Base-by-base conservation (phyloP, 2,329 filamentous ascomycete genomes). In the Aspergillus tamarii region DNA sequence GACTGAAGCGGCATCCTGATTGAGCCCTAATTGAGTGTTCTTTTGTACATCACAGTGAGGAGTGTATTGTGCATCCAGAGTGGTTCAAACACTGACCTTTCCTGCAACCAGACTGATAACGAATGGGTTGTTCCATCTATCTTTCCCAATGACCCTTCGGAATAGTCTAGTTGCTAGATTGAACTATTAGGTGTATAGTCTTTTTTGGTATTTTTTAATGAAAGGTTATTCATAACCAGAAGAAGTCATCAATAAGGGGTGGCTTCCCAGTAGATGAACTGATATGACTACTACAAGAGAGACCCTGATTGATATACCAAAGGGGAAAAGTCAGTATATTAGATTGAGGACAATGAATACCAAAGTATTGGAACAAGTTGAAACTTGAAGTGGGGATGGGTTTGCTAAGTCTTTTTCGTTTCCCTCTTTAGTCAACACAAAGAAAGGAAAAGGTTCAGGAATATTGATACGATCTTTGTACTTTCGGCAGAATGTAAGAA, bases 291-390 rank as follows among this genome's bases (percentile, higher is more conserved):
- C 39, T 54, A 55, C 9, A 21, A 21, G 43, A 23, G 48, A 53
- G 39, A 28, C 34, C 9, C 32, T 50, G 50, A 66, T 66, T 66
- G 60, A 66, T 23, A 63, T 43, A 48, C 60, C 26, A 62, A 50
- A 45, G 19, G 50, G 61, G 30, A 23, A 54, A 36, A 48, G 56
- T 46, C 26, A 52, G 65, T 66, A 70, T 71, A 68, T 70, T n/a
- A 41, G 19, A 54, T 21, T 23, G 11, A 55, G 34, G 23, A 55
- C 32, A 55, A 55, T 39, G 52, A 39, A 39, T 34, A 52, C 14
- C 8, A 28, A 26, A 34, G 12, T 28, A 26, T 23, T 12, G 45
- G 45, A 26, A 48, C 45, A 26, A 26, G 12, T 26, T 46, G 26
- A 46, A 46, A 48, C 12, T 48, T 48, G 43, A 23, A 23, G 19